Base-by-base conservation (phyloP, 1,284 basidiomycete species). In the Apiotrichum siamense region DNA sequence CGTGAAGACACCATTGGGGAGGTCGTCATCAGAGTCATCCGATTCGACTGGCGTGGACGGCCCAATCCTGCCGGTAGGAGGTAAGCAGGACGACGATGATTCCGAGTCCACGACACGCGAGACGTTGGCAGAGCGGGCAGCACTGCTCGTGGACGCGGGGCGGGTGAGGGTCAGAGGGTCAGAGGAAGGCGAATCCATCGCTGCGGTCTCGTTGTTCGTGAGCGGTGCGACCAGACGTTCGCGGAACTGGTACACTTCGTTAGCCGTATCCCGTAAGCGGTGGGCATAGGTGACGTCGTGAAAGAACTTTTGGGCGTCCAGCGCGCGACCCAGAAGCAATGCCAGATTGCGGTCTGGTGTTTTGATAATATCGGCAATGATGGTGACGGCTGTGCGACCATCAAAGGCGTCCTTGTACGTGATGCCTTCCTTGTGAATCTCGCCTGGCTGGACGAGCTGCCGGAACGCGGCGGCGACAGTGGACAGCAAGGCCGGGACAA, bases 201-300 rank as follows among this genome's bases (percentile, higher is more conserved):
- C 58, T 15, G 39, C 52, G 11, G 49, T 12, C 24, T 48, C 51
- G 37, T 59, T 57, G 17, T 45, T 59, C 29, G 67, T 63, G 47
- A 70, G 71, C 12, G 72, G 72, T 26, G 67, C 66, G 2, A 71
- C 65, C 13, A 75, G 54, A 15, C 71, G 49, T 43, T 77, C 75
- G 44, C 72, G 73, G 76, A 99, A 97, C 71, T 96, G 93, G 73
- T 97, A 99, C 26, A 99, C 76, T 74, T 98, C 96, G 57, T 82
- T 80, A 3, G 84, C 78, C 61, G 84, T 90, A 74, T 98, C 96
- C 44, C 96, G 80, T 57, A 99, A 72, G 13, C 94, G 84, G 72
- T 98, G 96, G 67, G 97, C 93, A 70, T 98, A 99, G 7, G 94
- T 97, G 59, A 98, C 96, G 66, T 97, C 96, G 72, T 99, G 96